Evolutionary conservation across 129 eudicot species (phyloP), one percentile per base, ranked within the genome.

Genomic region (Helichrysum umbraculigerum): DNA sequence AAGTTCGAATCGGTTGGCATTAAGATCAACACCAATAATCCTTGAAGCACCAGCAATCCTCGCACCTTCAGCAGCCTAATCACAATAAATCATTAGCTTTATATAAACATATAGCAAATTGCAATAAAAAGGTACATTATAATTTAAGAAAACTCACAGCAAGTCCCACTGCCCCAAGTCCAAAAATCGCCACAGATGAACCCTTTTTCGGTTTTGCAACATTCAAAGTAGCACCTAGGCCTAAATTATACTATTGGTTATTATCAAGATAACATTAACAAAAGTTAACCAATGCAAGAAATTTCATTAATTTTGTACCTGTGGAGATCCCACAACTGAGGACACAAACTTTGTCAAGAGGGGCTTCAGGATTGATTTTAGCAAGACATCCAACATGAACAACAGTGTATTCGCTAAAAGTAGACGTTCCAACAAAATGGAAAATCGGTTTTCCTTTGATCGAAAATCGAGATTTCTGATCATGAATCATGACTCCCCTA

Each of bases 151-250:
- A 63, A 84, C 96, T 82, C 74, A 92, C 98, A 65, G 89, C 98
- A 64, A 92, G 96, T 29, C 98, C 98, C 21, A 92, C 98, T 58
- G 89, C 96, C 79, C 98, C 98, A 4, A 93, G 77, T 71, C 98
- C 96, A 34, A 93, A 93, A 42, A 93, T 72, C 15, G 98, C 98
- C 17, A 90, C 96, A 0, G 96, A 84, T 35, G 88, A 84, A 6
- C 95, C 98, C 81, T 81, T 83, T 52, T 71, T 78, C 1, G 98
- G 98, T 72, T 93, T 93, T 1, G 98, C 98, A 82, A 92, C 98
- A 82, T 93, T 93, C 78, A 93, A 16, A 72, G 98, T 90, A 57
- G 98, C 94, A 47, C 98, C 98, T 17, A 93, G 86, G 33, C 96
- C 96, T 87, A 35, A 29, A 74, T 7, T 25, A 20, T 66, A 42